These are phyloP conservation scores for Corynespora cassiicola DNA, from an alignment of 2,329 filamentous ascomycete species.

Conservation along the genomic window DNA sequence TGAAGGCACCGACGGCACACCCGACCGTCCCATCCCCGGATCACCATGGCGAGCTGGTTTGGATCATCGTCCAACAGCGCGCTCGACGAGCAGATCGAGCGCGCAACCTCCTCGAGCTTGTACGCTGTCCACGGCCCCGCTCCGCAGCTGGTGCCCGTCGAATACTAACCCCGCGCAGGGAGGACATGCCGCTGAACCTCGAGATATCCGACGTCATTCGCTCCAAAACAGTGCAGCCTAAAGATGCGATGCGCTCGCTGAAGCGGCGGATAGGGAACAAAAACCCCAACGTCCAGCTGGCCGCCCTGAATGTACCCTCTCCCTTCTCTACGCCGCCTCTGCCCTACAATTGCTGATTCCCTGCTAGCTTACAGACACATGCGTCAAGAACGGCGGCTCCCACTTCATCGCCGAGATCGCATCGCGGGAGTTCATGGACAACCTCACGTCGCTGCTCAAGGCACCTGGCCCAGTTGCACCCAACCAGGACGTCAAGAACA, in stretches of 20 bases:
- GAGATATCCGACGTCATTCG: conserved; percentile 98
- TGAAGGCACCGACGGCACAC: too few species aligned
- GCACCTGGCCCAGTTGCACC: conserved; percentile 75
- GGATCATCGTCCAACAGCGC: conserved; percentile 81
- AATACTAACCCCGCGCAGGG: conserved; percentile 60
- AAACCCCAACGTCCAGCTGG: conserved; percentile 96
- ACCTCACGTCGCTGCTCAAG: conserved; percentile 87
- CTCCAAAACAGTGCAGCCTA: conserved; percentile 95
- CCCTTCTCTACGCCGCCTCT: background rate
- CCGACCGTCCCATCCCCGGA: conserved; percentile 12
- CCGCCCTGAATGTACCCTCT: conserved; percentile 80
- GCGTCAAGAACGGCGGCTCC: conserved; percentile 95
- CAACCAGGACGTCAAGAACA: conserved; percentile 84
- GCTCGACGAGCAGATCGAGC: conserved; percentile 96
- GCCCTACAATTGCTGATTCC: conserved; percentile 20
- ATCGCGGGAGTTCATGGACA: conserved; percentile 98
- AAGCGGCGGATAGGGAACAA: conserved; percentile 95
- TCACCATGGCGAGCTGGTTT: conserved; percentile 92
- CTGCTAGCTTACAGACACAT: conserved; percentile 87
- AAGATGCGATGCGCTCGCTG: conserved; percentile 96
- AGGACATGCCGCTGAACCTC: conserved; percentile 96
- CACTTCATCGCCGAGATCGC: conserved; percentile 97
- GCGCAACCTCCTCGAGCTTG: conserved; percentile 92
- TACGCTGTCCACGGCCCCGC: conserved; percentile 54
- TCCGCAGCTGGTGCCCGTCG: background rate